Evolutionary conservation across 768 basidiomycete genomes (phyloP).

Genomic region (Dioszegia hungarica): DNA sequence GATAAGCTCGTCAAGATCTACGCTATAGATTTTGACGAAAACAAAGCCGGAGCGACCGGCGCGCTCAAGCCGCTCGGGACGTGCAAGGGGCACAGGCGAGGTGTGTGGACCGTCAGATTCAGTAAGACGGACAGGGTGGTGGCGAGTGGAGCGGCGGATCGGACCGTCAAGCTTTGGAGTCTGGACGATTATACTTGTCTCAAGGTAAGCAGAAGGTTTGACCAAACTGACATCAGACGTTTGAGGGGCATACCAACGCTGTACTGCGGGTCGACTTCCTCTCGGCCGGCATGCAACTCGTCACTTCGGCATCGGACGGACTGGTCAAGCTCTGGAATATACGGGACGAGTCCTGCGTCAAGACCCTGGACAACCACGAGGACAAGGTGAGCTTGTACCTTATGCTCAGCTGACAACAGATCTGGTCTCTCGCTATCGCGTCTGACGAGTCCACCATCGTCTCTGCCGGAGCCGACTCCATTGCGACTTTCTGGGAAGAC

Average conservation of each 20-base stretch:
- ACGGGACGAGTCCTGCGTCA: slow-evolving; percentile 74
- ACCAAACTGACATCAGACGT: slow-evolving; percentile 57
- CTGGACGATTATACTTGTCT: slow-evolving; percentile 88
- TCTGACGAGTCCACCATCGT: slow-evolving; percentile 76
- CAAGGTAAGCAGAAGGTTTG: slow-evolving; percentile 53
- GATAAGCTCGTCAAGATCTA: slow-evolving; percentile 92
- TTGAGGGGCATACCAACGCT: slow-evolving; percentile 97
- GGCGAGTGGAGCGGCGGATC: slow-evolving; percentile 92
- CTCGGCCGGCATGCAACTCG: slow-evolving; percentile 73
- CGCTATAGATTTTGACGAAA: slow-evolving; percentile 59
- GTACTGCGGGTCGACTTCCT: slow-evolving; percentile 89
- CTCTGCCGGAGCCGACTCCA: slow-evolving; percentile 91
- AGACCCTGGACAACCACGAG: slow-evolving; percentile 93
- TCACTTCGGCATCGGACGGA: slow-evolving; percentile 88
- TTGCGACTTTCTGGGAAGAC: slow-evolving; percentile 95
- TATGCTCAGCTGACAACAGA: slow-evolving; percentile 54
- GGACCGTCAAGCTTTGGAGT: slow-evolving; percentile 89
- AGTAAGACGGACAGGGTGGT: slow-evolving; percentile 73
- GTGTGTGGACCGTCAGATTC: slow-evolving; percentile 92
- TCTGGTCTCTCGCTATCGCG: slow-evolving; percentile 91
- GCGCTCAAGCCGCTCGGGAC: slow-evolving; percentile 73
- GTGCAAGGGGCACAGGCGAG: slow-evolving; percentile 93
- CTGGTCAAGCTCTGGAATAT: slow-evolving; percentile 94
- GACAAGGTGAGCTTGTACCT: slow-evolving; percentile 69
- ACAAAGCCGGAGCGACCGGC: slow-evolving; percentile 56